These are phyloP conservation scores for Mycena chlorophos DNA, from an alignment of 768 basidiomycete species.

Conservation along the genomic window DNA sequence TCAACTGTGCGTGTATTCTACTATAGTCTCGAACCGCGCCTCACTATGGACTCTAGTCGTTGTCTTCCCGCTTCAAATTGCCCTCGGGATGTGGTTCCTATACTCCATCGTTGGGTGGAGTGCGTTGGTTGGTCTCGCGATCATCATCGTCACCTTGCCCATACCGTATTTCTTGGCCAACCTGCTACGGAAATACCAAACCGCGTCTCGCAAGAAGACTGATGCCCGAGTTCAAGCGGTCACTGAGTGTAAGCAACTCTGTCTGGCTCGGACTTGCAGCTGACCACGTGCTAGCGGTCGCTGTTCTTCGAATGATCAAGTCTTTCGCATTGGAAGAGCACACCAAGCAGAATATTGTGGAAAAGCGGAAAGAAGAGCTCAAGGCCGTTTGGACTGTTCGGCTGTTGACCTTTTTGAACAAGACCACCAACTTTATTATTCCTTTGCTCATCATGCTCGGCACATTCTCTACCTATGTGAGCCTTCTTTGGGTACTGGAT, in stretches of 20 bases:
- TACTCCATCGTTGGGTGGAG: conserved; percentile 35
- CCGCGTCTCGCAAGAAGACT: conserved; percentile 40
- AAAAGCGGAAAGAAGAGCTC: conserved; percentile 51
- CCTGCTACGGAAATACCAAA: conserved; percentile 35
- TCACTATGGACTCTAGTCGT: conserved; percentile 14
- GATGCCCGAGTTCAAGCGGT: conserved; percentile 50
- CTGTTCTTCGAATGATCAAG: conserved; percentile 51
- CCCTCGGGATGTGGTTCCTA: conserved; percentile 28
- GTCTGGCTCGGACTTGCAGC: conserved; percentile 26
- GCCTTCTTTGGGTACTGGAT: conserved; percentile 13
- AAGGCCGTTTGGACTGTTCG: conserved; percentile 40
- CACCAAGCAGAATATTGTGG: conserved; percentile 40
- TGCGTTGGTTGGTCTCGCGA: conserved; percentile 44
- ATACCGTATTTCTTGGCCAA: conserved; percentile 44
- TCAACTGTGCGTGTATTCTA: conserved; percentile 1
- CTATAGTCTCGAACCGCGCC: neutral
- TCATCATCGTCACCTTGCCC: conserved; percentile 43
- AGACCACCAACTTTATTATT: conserved; percentile 40
- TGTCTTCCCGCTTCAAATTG: conserved; percentile 24
- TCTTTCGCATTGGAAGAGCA: conserved; percentile 54
- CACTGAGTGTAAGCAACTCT: conserved; percentile 42
- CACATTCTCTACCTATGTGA: conserved; percentile 47
- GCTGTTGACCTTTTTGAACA: conserved; percentile 41
- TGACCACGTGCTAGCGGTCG: conserved; percentile 37
- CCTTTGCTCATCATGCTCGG: conserved; percentile 49